These are phyloP conservation scores for Hysterium pulicare DNA, from an alignment of 2,329 filamentous ascomycete genomes.

Conservation along the genomic window DNA sequence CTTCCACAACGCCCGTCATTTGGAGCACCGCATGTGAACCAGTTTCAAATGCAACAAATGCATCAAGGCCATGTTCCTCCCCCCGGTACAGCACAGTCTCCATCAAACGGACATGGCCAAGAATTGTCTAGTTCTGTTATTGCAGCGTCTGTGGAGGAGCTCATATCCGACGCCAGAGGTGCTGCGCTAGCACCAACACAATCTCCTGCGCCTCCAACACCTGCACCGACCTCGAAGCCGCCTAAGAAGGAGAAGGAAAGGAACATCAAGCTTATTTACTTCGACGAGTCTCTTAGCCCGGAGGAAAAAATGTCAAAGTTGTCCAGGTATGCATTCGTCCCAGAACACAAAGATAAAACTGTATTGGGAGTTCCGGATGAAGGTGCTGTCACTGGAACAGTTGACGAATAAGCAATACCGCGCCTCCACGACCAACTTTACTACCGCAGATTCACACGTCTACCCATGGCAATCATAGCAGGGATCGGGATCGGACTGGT, in stretches of 20 bases:
- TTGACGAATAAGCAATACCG: neutral
- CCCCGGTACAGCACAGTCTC: slow-evolving; percentile 2
- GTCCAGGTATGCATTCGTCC: slow-evolving; percentile 66
- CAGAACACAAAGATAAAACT: neutral
- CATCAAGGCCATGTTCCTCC: slow-evolving; percentile 13
- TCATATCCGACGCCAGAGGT: slow-evolving; percentile 49
- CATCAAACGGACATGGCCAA: neutral
- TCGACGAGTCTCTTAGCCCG: slow-evolving; percentile 73
- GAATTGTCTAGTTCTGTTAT: slow-evolving; percentile 13
- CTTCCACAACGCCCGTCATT: slow-evolving; percentile 61
- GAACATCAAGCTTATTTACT: slow-evolving; percentile 68
- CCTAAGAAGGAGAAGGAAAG: slow-evolving; percentile 63
- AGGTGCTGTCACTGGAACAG: slow-evolving; percentile 4
- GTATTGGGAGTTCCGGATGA: neutral
- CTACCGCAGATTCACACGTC: neutral
- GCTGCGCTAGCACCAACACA: slow-evolving; percentile 34
- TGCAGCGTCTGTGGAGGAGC: slow-evolving; percentile 49
- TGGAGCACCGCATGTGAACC: slow-evolving; percentile 41
- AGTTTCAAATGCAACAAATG: slow-evolving; percentile 32
- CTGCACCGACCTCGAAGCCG: slow-evolving; percentile 27
- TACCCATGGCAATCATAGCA: neutral
- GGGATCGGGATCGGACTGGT: neutral
- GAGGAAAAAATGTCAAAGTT: slow-evolving; percentile 86
- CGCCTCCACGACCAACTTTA: neutral
- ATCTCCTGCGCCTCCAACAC: slow-evolving; percentile 29